Evolutionary conservation across 768 basidiomycete species (phyloP), one percentile per base, ranked within the genome.

Genomic region (Chalciporus piperatus): DNA sequence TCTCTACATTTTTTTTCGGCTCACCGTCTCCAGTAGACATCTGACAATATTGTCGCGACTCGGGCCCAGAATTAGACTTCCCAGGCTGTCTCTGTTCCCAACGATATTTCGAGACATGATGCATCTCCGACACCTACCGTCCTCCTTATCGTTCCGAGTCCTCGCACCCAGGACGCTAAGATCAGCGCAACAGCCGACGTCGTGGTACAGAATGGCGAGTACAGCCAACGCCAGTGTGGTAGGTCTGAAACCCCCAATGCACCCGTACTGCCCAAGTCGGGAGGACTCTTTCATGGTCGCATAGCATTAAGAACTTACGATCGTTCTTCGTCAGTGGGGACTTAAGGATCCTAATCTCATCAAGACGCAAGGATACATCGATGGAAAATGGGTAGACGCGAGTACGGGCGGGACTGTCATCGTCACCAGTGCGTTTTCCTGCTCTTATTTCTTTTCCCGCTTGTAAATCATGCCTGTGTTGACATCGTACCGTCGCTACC

Each of bases 321-420:
- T 27, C 25, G 28, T 38, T 25, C 1, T 22, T 53, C 43, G 23
- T 32, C 28, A 87, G 85, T 84, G 85, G 68, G 85, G 83, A 32
- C 76, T 98, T 54, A 88, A 85, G 62, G 94, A 98, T 62, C 65
- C 84, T 0, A 77, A 79, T 6, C 69, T 98, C 51, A 74, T 95
- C 63, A 86, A 83, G 59, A 80, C 81, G 23, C 83, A 92, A 70
- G 90, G 79, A 0, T 79, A 85, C 52, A 89, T 98, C 65, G 81
- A 85, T 62, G 95, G 94, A 0, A 81, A 93, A 68, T 93, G 92
- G 89, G 74, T 91, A 3, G 83, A 89, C 56, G 85, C 90, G n/a
- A 79, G 80, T 56, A 82, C 80, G 41, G 85, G 87, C 7, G 82
- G 78, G 48, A 87, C 72, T 20, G 85, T 97, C 56, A 64, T 72